These are phyloP conservation scores for Didymella pinodella DNA, from an alignment of 2,329 filamentous ascomycete genomes.

Conservation along the genomic window DNA sequence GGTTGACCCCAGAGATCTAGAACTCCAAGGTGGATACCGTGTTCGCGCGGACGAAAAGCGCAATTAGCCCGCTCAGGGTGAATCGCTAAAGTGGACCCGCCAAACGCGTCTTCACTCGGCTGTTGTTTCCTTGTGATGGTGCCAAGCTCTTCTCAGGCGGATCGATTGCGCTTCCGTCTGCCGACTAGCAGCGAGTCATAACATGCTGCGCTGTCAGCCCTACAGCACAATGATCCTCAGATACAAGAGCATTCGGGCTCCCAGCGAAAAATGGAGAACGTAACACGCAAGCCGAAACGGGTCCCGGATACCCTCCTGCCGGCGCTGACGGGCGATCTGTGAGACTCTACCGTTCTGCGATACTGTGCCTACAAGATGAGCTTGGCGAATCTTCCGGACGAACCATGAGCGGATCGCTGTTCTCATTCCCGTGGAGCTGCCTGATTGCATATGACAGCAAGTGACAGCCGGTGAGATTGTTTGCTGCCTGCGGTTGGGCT, in stretches of 20 bases:
- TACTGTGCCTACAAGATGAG: background rate
- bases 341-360: background rate
- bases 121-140: background rate
- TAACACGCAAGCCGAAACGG: slow-evolving; percentile 6
- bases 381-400: slow-evolving; percentile 7
- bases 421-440: background rate
- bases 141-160: slow-evolving; percentile 8
- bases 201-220: slow-evolving; percentile 5
- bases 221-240: background rate
- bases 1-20: slow-evolving; percentile 3
- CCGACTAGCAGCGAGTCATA: background rate
- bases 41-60: slow-evolving; percentile 10
- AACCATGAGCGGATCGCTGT: slow-evolving; percentile 1
- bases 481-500: background rate
- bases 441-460: background rate
- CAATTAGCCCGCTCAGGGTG: slow-evolving; percentile 6
- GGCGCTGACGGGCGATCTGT: slow-evolving; percentile 5
- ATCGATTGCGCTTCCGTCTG: background rate
- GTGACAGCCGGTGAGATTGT: background rate
- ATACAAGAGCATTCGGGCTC: slow-evolving; percentile 10
- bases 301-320: background rate
- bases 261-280: slow-evolving; percentile 5
- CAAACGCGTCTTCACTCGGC: background rate
- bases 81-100: background rate
- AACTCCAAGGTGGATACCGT: background rate